Conservation (phyloP, 2,329 filamentous ascomycete genomes). For the Pseudogymnoascus sp. region DNA sequence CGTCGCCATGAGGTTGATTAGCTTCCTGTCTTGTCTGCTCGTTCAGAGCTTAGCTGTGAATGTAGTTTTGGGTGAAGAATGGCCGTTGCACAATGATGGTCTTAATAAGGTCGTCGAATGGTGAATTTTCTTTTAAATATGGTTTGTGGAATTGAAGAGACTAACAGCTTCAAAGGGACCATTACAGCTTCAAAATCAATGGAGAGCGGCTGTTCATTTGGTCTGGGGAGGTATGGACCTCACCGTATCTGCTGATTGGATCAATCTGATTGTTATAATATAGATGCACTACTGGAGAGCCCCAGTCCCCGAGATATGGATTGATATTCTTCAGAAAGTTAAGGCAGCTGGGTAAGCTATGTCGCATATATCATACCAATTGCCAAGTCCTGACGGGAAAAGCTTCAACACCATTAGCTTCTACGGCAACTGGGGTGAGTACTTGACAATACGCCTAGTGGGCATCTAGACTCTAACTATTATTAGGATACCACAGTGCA, state of each 20-base stretch:
- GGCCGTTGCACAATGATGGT: constrained; percentile 41
- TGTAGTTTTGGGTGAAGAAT: constrained; percentile 22
- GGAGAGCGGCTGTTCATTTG: constrained; percentile 43
- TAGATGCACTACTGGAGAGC: constrained; percentile 43
- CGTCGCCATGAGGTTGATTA: not conserved
- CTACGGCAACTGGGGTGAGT: constrained; percentile 34
- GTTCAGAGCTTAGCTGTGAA: not conserved
- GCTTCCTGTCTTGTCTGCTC: not conserved
- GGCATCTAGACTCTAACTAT: not conserved
- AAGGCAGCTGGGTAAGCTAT: constrained; percentile 33
- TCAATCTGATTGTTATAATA: not conserved
- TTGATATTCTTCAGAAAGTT: constrained; percentile 42
- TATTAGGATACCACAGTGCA: constrained; percentile 35
- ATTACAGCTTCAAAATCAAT: constrained; percentile 44
- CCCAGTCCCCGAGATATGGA: constrained; percentile 41
- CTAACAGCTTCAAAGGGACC: constrained; percentile 32
- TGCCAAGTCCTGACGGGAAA: constrained; percentile 1
- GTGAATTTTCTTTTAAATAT: constrained; percentile 8
- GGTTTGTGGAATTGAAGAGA: not conserved
- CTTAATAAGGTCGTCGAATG: constrained; percentile 39
- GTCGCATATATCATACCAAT: not conserved
- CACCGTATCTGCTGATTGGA: too few relatives aligned
- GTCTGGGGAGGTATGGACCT: constrained; percentile 34
- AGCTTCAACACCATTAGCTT: constrained; percentile 40
- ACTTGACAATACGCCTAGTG: not conserved